These are phyloP conservation scores for Suillus fuscotomentosus DNA, from an alignment of 768 basidiomycete genomes.

Conservation along the genomic window DNA sequence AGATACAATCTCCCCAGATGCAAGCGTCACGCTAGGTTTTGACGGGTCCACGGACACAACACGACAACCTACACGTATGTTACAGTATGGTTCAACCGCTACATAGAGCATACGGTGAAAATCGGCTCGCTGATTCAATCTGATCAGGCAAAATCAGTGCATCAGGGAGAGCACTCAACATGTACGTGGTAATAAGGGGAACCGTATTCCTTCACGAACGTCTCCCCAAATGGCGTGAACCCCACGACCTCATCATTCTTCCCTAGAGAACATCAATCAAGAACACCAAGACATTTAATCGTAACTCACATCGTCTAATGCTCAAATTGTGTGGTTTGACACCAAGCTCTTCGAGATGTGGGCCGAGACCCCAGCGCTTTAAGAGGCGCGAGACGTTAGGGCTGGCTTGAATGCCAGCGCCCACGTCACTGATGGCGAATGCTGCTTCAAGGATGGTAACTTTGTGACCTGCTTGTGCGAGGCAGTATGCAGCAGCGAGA, in stretches of 20 bases:
- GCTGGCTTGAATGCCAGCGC: constrained; percentile 51
- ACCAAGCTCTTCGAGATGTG: constrained; percentile 35
- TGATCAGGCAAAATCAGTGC: neutral
- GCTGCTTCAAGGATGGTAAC: constrained; percentile 50
- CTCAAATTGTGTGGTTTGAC: constrained; percentile 41
- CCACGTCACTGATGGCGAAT: constrained; percentile 39
- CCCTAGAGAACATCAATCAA: constrained; percentile 15
- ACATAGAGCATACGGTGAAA: constrained; percentile 40
- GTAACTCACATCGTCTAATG: constrained; percentile 41
- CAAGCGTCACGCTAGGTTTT: constrained; percentile 35
- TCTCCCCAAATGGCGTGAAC: constrained; percentile 34
- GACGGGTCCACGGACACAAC: constrained; percentile 36
- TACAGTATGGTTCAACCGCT: constrained; percentile 35
- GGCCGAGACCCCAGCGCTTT: constrained; percentile 49
- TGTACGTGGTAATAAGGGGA: constrained; percentile 37
- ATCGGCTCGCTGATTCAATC: constrained; percentile 40
- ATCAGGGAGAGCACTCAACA: constrained; percentile 16
- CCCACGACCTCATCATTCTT: constrained; percentile 34
- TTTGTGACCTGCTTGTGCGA: constrained; percentile 47
- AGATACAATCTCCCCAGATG: constrained; percentile 40
- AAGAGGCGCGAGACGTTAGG: constrained; percentile 45
- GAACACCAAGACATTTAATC: too few relatives aligned
- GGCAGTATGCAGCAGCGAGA: constrained; percentile 43
- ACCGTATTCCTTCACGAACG: constrained; percentile 32
- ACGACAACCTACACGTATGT: constrained; percentile 34